These are phyloP conservation scores for Thielaviopsis euricoi DNA, from an alignment of 2,329 filamentous ascomycete species.

Conservation along the genomic window DNA sequence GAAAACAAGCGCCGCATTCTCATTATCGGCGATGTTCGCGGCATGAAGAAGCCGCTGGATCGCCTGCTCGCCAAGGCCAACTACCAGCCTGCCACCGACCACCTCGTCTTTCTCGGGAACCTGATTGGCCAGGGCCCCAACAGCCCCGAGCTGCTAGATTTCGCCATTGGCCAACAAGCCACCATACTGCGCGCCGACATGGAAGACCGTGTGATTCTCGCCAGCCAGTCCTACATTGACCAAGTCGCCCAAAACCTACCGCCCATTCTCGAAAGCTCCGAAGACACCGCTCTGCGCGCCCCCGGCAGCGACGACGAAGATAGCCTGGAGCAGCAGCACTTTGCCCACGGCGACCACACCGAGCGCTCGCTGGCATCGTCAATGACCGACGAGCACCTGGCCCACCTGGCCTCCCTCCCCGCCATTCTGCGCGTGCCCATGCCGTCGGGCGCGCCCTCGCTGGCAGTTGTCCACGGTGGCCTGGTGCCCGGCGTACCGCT, in stretches of 20 bases:
- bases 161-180: conserved; percentile 57
- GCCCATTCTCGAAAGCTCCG: conserved; percentile 14
- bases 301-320: conserved; percentile 16
- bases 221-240: conserved; percentile 16
- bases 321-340: conserved; percentile 15
- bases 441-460: conserved; percentile 23
- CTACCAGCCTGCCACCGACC: conserved; percentile 44
- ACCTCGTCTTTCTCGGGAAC: conserved; percentile 63
- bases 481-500: conserved; percentile 61
- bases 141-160: conserved; percentile 57
- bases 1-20: conserved; percentile 45
- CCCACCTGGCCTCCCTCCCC: conserved; percentile 55
- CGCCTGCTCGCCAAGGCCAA: conserved; percentile 48
- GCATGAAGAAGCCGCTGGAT: conserved; percentile 54
- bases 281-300: conserved; percentile 15
- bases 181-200: conserved; percentile 83
- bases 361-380: conserved; percentile 40
- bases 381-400: conserved; percentile 39
- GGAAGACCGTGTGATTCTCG: conserved; percentile 69
- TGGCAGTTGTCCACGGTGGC: conserved; percentile 69
- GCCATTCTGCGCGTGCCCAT: conserved; percentile 51
- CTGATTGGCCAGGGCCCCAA: conserved; percentile 77
- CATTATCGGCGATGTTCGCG: conserved; percentile 84
- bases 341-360: conserved; percentile 20
- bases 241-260: conserved; percentile 33